These are phyloP conservation scores for Colletotrichum simmondsii DNA, from an alignment of 2,329 filamentous ascomycete species.

Conservation along the genomic window DNA sequence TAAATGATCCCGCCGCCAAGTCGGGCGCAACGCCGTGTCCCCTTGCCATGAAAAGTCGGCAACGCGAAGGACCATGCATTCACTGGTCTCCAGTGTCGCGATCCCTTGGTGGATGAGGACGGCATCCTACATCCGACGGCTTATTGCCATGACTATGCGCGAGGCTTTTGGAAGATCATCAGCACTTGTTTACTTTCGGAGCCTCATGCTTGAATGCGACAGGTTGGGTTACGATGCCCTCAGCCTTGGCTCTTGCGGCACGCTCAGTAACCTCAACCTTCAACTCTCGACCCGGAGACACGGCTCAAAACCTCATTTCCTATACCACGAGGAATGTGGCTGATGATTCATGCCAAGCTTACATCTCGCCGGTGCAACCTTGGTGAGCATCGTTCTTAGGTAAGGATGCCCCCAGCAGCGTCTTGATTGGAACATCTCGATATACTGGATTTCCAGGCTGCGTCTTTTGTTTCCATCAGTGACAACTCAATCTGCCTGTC, in stretches of 20 bases:
- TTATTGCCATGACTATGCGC: neutral
- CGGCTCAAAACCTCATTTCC: neutral
- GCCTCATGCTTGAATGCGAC: slow-evolving; percentile 11
- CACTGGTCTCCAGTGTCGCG: neutral
- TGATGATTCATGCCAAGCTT: slow-evolving; percentile 20
- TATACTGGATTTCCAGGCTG: neutral
- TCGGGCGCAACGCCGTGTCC: neutral
- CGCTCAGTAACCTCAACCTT: neutral
- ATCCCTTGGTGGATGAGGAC: neutral
- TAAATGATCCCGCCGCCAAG: neutral
- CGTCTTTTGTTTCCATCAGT: too few species aligned
- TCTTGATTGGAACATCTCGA: neutral
- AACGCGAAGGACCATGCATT: neutral
- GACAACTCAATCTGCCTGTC: neutral
- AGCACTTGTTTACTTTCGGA: neutral
- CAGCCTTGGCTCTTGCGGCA: slow-evolving; percentile 13
- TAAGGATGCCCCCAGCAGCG: neutral
- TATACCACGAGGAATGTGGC: neutral
- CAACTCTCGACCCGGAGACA: neutral
- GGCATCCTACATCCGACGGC: neutral
- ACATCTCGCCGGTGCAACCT: neutral
- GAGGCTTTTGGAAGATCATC: neutral
- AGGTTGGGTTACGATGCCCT: slow-evolving; percentile 22
- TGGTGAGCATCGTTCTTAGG: neutral
- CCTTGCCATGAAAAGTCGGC: neutral